phyloP scores from a whole-genome alignment of 148 eudicot genomes.

The Fagopyrum esculentum region DNA sequence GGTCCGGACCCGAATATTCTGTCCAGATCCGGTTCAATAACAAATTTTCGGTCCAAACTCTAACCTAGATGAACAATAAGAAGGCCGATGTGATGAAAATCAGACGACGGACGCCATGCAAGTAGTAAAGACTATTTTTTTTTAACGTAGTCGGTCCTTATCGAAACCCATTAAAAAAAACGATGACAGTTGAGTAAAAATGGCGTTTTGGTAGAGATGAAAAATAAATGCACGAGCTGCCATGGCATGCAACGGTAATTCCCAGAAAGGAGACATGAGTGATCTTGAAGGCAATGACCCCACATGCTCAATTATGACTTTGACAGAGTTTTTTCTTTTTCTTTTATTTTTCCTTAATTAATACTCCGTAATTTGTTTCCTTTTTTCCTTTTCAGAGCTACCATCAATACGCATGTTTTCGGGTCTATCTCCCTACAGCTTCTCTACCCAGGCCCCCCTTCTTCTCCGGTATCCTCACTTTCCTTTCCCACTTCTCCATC shows the following conservation, averaged over 20 bases:
- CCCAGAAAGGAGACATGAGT: constrained; percentile 13
- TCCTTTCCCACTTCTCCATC: constrained; percentile 5
- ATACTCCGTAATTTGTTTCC: too few relatives aligned
- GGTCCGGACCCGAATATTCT: too few relatives aligned
- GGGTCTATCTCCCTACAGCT: not conserved
- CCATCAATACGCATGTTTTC: constrained; percentile 14
- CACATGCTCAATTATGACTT: constrained; percentile 11
- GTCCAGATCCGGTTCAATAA: too few relatives aligned
- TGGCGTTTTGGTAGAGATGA: not conserved
- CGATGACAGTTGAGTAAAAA: not conserved
- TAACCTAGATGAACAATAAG: too few relatives aligned
- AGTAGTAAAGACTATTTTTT: too few relatives aligned
- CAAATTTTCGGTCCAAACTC: too few relatives aligned
- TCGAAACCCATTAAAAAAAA: too few relatives aligned
- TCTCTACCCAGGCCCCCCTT: constrained; percentile 4
- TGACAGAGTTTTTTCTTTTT: constrained; percentile 1
- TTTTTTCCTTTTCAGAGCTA: constrained; percentile 14
- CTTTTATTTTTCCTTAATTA: not conserved
- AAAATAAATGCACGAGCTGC: constrained; percentile 1
- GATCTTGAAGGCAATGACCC: constrained; percentile 8
- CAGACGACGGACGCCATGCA: too few relatives aligned
- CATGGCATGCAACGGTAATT: constrained; percentile 1
- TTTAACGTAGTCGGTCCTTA: too few relatives aligned
- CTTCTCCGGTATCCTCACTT: constrained; percentile 10
- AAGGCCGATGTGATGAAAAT: too few relatives aligned